Base-by-base conservation (phyloP, 805 yeast species). In the Lachancea fermentati region DNA sequence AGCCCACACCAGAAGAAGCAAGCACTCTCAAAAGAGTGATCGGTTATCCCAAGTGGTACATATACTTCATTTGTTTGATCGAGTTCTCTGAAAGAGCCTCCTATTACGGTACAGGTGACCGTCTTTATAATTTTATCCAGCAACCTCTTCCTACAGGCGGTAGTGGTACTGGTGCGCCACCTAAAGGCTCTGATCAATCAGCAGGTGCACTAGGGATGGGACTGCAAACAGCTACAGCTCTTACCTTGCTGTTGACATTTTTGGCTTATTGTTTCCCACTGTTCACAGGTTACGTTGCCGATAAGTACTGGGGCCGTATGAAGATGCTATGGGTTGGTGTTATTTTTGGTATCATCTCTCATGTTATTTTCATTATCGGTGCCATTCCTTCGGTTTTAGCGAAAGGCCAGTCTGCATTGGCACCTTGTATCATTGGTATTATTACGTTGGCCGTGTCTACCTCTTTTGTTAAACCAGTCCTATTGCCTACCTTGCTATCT, bases 221-320 rank as follows among this genome's bases (percentile, higher is more conserved):
- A 40, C 67, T 73, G 42, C 70, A 70, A 43, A 76, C 78, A 48
- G 86, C 93, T 19, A 78, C 84, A 28, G 88, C 84, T 24, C 69
- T 84, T 46, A 74, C 85, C 13, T 78, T 82, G 58, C 77, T 83
- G 53, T 78, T 83, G 71, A 86, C 81, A 57, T 85, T 85, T 58
- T 81, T 88, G 84, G 81, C 88, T 57, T 85, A 84, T 60, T 69
- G 83, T 34, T 81, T 91, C 32, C 95, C 95, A 22, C 68, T 85
- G 39, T 68, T 79, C 42, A 89, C 88, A 51, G 93, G 87, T 40
- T 75, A 78, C 62, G 51, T 83, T 19, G 79, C 93, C 40, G 95
- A 85, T 62, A 77, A 83, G 47, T 78, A 68, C 62, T 73, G 76
- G 68, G 93, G 93, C 44, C 80, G 82, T 58, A 78, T 72, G 65